A percentile compares a stretch with the other conserved stretches of the same genome.
These are phyloP conservation scores for Candida methanosorbosa DNA, from an alignment of 805 yeast species.

Conservation along the genomic window DNA sequence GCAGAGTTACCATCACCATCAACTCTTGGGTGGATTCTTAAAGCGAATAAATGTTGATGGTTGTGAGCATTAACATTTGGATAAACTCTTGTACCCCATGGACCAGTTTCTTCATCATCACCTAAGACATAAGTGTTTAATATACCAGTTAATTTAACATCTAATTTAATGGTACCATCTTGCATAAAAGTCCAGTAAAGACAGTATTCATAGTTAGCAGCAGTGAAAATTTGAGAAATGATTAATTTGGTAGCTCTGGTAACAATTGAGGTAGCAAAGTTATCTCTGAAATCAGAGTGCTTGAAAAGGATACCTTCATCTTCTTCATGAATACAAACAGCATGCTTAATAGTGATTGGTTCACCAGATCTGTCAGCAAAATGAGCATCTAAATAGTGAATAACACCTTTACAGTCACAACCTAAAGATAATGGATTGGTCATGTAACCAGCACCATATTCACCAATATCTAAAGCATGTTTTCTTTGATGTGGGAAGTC, in stretches of 20 bases:
- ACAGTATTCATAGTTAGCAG: constrained; percentile 82
- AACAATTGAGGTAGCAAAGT: constrained; percentile 63
- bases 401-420: constrained; percentile 81
- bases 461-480: constrained; percentile 83
- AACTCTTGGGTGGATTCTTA: constrained; percentile 72
- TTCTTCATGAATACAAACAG: constrained; percentile 80
- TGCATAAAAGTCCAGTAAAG: constrained; percentile 77
- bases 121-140: constrained; percentile 62
- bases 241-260: constrained; percentile 70
- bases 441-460: constrained; percentile 82
- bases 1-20: constrained; percentile 77
- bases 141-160: constrained; percentile 74
- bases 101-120: constrained; percentile 58
- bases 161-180: constrained; percentile 77
- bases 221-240: constrained; percentile 76
- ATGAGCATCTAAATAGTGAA: constrained; percentile 77
- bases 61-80: constrained; percentile 80
- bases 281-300: constrained; percentile 81
- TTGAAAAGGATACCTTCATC: constrained; percentile 74
- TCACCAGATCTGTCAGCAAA: constrained; percentile 61
- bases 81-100: constrained; percentile 76
- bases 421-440: constrained; percentile 73
- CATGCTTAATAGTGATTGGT: constrained; percentile 64
- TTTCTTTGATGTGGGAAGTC: constrained; percentile 77
- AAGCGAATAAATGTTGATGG: constrained; percentile 76